Percentiles rank a stretch among this genome's conserved stretches.
phyloP scores from a whole-genome alignment of 495 filamentous ascomycete species.

The Aspergillus ellipticus region DNA sequence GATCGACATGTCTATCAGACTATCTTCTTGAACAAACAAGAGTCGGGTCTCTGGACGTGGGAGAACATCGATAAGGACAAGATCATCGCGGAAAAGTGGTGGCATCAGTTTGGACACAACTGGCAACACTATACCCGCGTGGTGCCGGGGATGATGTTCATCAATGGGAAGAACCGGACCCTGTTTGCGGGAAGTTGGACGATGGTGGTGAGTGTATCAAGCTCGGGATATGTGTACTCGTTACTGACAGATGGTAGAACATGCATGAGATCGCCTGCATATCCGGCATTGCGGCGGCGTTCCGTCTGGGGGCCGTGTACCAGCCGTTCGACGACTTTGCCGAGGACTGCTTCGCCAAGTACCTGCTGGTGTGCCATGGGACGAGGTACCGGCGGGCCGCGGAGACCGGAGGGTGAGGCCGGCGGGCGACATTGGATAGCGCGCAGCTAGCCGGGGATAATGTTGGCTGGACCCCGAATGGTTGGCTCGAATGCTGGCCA shows the following conservation, averaged over 20 bases:
- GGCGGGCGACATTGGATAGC: too few relatives aligned
- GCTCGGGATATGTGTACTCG: neutral
- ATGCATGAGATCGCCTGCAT: conserved; percentile 80
- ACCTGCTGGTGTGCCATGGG: conserved; percentile 51
- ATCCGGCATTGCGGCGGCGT: conserved; percentile 74
- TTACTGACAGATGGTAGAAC: conserved; percentile 42
- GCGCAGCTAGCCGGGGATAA: too few relatives aligned
- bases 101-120: conserved; percentile 80
- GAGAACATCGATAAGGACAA: conserved; percentile 65
- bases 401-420: neutral
- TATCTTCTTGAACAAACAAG: conserved; percentile 73
- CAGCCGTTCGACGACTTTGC: conserved; percentile 61
- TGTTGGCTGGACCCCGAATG: too few relatives aligned
- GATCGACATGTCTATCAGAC: conserved; percentile 76
- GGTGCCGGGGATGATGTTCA: conserved; percentile 74
- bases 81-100: conserved; percentile 72
- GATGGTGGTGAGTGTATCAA: conserved; percentile 52
- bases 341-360: conserved; percentile 54
- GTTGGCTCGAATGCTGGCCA: too few relatives aligned
- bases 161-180: conserved; percentile 68
- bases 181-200: conserved; percentile 74
- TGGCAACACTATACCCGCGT: conserved; percentile 79
- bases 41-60: conserved; percentile 65
- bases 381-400: conserved; percentile 35
- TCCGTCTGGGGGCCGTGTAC: conserved; percentile 73